Conservation (phyloP, 1,284 basidiomycete species). For the Albatrellus sp. region DNA sequence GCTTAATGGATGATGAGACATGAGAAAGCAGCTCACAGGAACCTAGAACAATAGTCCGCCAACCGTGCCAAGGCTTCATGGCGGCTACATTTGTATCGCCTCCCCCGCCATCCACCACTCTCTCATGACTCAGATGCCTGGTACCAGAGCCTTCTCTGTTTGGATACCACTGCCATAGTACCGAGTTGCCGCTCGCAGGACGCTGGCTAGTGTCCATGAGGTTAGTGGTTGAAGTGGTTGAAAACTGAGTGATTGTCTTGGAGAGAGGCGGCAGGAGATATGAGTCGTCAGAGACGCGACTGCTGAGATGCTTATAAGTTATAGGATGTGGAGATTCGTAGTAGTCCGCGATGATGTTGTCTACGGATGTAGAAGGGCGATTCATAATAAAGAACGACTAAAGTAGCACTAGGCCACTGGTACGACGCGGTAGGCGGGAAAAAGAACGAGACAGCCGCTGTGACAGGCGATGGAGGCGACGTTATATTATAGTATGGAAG, state of each 20-base stretch:
- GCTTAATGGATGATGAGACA: neutral
- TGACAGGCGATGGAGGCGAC: neutral
- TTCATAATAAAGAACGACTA: slow-evolving; percentile 1
- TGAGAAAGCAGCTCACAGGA: slow-evolving; percentile 34
- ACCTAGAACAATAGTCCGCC: slow-evolving; percentile 39
- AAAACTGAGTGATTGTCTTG: neutral
- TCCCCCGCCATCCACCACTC: slow-evolving; percentile 5
- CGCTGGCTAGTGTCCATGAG: neutral
- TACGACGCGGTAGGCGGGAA: no score
- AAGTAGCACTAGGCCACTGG: no score
- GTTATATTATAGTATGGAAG: slow-evolving; percentile 1
- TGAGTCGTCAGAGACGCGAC: neutral
- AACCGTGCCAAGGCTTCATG: slow-evolving; percentile 28
- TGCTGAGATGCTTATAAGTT: neutral
- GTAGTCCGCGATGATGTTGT: slow-evolving; percentile 5
- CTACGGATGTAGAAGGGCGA: slow-evolving; percentile 1
- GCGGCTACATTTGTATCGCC: slow-evolving; percentile 1
- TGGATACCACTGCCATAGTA: neutral
- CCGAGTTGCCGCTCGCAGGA: neutral
- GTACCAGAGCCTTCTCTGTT: neutral
- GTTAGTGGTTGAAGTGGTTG: slow-evolving; percentile 1
- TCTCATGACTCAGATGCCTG: slow-evolving; percentile 6
- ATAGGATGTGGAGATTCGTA: neutral
- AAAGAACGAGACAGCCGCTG: neutral
- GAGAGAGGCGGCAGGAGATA: slow-evolving; percentile 1